Evolutionary conservation across 2,329 filamentous ascomycete species (phyloP), one percentile per base, ranked within the genome.

Genomic region (Pseudogymnoascus sp.): DNA sequence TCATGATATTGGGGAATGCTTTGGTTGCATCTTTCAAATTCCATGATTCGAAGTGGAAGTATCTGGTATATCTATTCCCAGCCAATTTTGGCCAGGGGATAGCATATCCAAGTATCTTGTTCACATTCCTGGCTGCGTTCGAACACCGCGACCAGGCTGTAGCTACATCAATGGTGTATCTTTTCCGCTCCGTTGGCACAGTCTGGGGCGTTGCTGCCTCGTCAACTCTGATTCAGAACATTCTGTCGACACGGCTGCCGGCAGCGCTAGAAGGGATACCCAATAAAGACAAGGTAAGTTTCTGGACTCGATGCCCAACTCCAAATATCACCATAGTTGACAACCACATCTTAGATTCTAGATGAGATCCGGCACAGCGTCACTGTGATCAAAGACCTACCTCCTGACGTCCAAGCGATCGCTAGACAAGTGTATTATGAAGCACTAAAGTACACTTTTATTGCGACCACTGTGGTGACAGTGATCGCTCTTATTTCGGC

Each of bases 71-170:
- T 67, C 78, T 87, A 31, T 79, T 85, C 56, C 81, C 85, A 0
- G 79, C 81, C 11, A 86, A 83, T 67, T 72, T 87, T 2, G 85
- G 85, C 0, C 83, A 84, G 66, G 84, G 84, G 0, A 83, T 87
- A 31, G 76, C 81, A 19, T 86, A 84, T 59, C 85, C 85, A 0
- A 76, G 78, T 0, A 78, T 85, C 19, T 72, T 88, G 1, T 88
- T 88, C 67, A 87, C 83, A 0, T 84, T 83, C 15, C 73, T 88
- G 2, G 83, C 85, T 3, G 82, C 83, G 0, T 88, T 88, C 67
- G 82, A 84, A 9, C 85, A 88, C 67, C 75, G 79, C 86, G 85
- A 87, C 61, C 84, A 88, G 68, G 84, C 84, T 10, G 84, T 87
- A 1, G 83, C 81, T 0, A 80, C 84, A 2, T 87, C 84, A 1